phyloP scores from a whole-genome alignment of 305 asterid species.

The Rubia peregrina region DNA sequence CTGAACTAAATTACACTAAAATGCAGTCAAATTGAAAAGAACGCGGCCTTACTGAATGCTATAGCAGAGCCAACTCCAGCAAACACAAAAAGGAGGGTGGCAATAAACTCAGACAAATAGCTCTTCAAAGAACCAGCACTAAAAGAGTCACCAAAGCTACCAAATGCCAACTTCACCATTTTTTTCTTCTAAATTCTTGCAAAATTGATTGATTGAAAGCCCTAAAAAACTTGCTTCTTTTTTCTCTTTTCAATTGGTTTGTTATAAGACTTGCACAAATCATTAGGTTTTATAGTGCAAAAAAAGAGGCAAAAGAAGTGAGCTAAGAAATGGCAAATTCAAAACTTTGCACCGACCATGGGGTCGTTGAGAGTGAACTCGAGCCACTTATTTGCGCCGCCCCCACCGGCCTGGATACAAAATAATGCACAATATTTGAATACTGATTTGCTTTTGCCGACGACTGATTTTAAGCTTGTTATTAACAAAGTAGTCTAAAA shows the following conservation, averaged over 20 bases:
- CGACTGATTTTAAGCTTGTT: background rate
- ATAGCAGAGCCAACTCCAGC: conserved; percentile 82
- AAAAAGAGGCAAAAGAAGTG: background rate
- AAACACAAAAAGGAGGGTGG: conserved; percentile 63
- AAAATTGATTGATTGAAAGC: background rate
- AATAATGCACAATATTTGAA: conserved; percentile 4
- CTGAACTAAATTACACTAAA: too few relatives aligned
- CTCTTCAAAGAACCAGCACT: conserved; percentile 42
- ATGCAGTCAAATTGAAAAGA: too few relatives aligned
- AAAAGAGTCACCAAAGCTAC: conserved; percentile 61
- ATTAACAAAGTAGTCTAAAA: too few relatives aligned
- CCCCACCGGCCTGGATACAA: conserved; percentile 43
- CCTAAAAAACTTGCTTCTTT: background rate
- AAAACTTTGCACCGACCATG: conserved; percentile 31
- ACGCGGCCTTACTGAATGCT: conserved; percentile 40
- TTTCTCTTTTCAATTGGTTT: background rate
- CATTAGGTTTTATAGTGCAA: conserved; percentile 9
- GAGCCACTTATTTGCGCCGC: conserved; percentile 38
- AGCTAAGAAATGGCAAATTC: conserved; percentile 11
- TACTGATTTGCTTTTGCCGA: conserved; percentile 3
- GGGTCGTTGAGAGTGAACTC: conserved; percentile 26
- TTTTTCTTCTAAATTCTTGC: background rate
- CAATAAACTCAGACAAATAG: conserved; percentile 57
- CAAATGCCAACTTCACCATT: conserved; percentile 64
- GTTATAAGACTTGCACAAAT: background rate